Percentiles rank a stretch among this genome's conserved stretches.
phyloP scores from a whole-genome alignment of 257 asterid genomes.

The Penstemon barbatus region DNA sequence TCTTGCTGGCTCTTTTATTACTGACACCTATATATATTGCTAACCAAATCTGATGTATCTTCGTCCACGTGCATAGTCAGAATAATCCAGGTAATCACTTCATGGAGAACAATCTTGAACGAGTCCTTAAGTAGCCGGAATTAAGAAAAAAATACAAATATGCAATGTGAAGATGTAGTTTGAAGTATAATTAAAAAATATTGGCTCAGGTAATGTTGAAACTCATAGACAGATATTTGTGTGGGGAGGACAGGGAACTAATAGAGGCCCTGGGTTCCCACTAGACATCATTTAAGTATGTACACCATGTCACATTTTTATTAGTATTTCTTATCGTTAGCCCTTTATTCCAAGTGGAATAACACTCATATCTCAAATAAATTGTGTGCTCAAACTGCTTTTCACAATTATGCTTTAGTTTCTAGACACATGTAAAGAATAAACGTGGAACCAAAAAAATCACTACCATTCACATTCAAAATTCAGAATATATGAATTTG shows the following conservation, averaged over 20 bases:
- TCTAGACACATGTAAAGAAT: too few species aligned
- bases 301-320: neutral
- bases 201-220: neutral
- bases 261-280: neutral
- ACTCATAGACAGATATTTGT: neutral
- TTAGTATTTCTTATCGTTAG: neutral
- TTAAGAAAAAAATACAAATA: neutral
- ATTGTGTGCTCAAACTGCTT: too few species aligned
- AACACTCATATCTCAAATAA: too few species aligned
- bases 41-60: neutral
- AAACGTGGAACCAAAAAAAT: too few species aligned
- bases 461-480: too few species aligned
- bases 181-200: neutral
- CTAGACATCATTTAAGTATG: neutral
- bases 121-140: conserved; percentile 9
- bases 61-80: neutral
- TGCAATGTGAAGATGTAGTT: neutral
- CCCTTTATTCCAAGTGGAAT: neutral
- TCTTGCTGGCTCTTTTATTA: neutral
- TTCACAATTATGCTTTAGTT: too few species aligned
- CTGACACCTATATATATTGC: neutral
- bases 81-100: conserved; percentile 13
- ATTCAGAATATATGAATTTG: too few species aligned
- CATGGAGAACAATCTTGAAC: neutral
- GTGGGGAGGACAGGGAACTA: neutral